Base-by-base conservation (phyloP, 768 basidiomycete genomes). In the Saitozyma sp. region DNA sequence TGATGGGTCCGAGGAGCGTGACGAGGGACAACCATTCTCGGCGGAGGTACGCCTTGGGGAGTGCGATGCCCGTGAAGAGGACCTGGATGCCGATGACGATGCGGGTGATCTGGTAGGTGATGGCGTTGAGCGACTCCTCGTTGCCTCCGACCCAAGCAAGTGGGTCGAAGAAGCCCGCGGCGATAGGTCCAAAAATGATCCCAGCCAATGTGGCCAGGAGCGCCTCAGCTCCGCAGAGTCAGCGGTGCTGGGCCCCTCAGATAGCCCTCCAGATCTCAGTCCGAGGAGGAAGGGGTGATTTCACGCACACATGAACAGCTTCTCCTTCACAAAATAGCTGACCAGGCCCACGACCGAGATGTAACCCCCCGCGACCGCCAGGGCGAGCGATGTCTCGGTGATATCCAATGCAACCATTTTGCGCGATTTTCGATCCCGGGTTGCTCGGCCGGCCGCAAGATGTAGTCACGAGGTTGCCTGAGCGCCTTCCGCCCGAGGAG, bases 31-130 rank as follows among this genome's bases (percentile, higher is more conserved):
- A 40, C 71, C 77, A 78, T 59, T 80, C 74, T 62, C 63, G 73
- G 8, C 61, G 60, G 3, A 82, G 69, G 65, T 81, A 83, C 0
- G 79, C 80, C 42, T 80, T 80, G 11, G 81, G 82, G 9, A 76
- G 61, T 43, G 73, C 59, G 38, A 75, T 72, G 20, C 73, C 75
- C 1, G 68, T 71, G 57, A 75, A 71, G 19, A 76, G 67, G 1
- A 80, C 79, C 53, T 80, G 79, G 51, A 82, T 79, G 8, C 78
- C 81, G 50, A 82, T 80, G 56, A 82, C 75, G 46, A 82, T 63
- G 6, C 81, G 70, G 0, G 74, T 70, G 57, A 80, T 62, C 61
- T 80, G 71, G 29, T 65, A 63, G 48, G 78, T 79, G 29, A 77
- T 54, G 50, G 53, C n/a, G 29, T 63, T 63, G 19, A 68, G 63